These are phyloP conservation scores for Fraxinus quadrangulata DNA, from an alignment of 257 asterid species.

Conservation along the genomic window DNA sequence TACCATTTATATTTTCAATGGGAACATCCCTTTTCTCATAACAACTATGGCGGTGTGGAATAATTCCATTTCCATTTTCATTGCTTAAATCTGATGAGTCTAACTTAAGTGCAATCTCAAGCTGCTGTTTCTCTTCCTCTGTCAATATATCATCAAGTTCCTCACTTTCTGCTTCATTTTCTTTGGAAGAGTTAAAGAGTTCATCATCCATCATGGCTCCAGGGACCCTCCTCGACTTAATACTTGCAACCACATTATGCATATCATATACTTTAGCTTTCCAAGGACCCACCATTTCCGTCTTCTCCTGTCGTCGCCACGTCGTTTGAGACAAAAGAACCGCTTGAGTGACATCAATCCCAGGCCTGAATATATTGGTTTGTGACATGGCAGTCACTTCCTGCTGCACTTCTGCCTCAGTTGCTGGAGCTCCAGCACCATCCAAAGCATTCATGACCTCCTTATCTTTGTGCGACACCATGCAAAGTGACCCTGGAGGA, in stretches of 20 bases:
- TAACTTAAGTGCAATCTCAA: conserved; percentile 85
- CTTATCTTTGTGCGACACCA: conserved; percentile 86
- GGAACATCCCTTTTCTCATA: conserved; percentile 81
- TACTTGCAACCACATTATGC: conserved; percentile 94
- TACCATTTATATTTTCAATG: conserved; percentile 53
- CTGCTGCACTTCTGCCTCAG: conserved; percentile 78
- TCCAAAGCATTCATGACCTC: conserved; percentile 93
- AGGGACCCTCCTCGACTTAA: conserved; percentile 90
- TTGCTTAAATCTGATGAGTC: conserved; percentile 55
- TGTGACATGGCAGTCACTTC: conserved; percentile 92
- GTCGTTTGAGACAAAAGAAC: conserved; percentile 86
- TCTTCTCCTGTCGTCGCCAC: conserved; percentile 86
- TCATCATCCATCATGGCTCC: conserved; percentile 97
- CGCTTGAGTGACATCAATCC: conserved; percentile 92
- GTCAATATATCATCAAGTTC: conserved; percentile 76
- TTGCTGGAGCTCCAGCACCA: conserved; percentile 89
- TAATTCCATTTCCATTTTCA: conserved; percentile 60
- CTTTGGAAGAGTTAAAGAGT: conserved; percentile 66
- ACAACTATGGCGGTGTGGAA: conserved; percentile 84
- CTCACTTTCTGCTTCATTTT: conserved; percentile 78
- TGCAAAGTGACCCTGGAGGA: conserved; percentile 79
- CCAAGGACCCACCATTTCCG: conserved; percentile 85
- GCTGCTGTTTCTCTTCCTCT: conserved; percentile 88
- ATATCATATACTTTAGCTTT: conserved; percentile 91
- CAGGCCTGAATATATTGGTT: conserved; percentile 95